phyloP scores from a whole-genome alignment of 2,329 filamentous ascomycete genomes.

The Pseudogymnoascus sp. region DNA sequence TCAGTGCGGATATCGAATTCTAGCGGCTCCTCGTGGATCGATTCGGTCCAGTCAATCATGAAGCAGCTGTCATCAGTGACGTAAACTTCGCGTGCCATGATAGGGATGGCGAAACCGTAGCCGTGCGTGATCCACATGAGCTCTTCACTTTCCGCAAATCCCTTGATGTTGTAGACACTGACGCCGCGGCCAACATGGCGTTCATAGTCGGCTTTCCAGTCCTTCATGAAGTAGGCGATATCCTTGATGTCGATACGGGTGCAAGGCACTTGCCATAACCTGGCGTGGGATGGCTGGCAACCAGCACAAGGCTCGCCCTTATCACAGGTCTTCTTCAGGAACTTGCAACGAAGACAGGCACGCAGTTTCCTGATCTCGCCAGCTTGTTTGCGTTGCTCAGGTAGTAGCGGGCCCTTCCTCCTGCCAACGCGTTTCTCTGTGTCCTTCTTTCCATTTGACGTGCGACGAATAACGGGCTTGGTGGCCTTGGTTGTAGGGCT shows the following conservation, averaged over 20 bases:
- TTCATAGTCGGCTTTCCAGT: conserved; percentile 96
- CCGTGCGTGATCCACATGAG: conserved; percentile 91
- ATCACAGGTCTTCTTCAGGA: conserved; percentile 98
- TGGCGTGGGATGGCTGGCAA: conserved; percentile 90
- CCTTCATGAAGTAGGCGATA: conserved; percentile 97
- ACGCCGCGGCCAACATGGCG: conserved; percentile 80
- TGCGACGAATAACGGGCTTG: conserved; percentile 72
- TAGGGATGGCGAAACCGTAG: conserved; percentile 85
- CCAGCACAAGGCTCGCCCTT: conserved; percentile 94
- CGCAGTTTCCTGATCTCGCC: conserved; percentile 93
- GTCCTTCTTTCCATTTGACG: conserved; percentile 70
- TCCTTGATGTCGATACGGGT: conserved; percentile 98
- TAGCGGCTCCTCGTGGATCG: conserved; percentile 63
- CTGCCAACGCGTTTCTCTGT: conserved; percentile 89
- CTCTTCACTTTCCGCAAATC: conserved; percentile 58
- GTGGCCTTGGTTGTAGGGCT: conserved; percentile 58
- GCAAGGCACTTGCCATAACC: conserved; percentile 95
- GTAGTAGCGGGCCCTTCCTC: conserved; percentile 79
- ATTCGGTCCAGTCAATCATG: conserved; percentile 88
- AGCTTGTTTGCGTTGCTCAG: conserved; percentile 91
- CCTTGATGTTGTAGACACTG: conserved; percentile 92
- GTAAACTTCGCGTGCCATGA: conserved; percentile 88
- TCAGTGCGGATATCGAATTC: conserved; percentile 83
- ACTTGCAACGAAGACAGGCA: conserved; percentile 92
- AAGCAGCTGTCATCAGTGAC: conserved; percentile 91